Evolutionary conservation across 169 alveolate species (phyloP).

Genomic region (Babesia sp.): DNA sequence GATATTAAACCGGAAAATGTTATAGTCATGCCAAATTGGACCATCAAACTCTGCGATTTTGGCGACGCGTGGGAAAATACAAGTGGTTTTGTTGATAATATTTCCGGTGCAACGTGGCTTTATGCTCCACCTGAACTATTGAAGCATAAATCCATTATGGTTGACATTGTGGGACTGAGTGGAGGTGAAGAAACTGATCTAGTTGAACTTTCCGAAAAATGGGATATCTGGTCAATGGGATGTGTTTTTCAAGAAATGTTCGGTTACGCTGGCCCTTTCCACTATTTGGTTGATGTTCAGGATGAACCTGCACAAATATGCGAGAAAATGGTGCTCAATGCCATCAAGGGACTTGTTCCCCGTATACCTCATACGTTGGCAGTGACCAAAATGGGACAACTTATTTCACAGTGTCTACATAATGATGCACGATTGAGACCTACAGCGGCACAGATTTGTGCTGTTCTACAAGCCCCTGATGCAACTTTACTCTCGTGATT

Average conservation of each 20-base stretch:
- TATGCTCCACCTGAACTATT: conserved; percentile 89
- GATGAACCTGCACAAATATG: conserved; percentile 76
- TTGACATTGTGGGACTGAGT: conserved; percentile 33
- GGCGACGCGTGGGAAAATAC: conserved; percentile 84
- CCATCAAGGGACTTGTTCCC: conserved; percentile 70
- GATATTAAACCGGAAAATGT: conserved; percentile 84
- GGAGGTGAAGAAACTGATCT: conserved; percentile 36
- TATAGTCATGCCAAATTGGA: conserved; percentile 74
- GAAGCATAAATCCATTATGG: conserved; percentile 73
- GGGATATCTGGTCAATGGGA: conserved; percentile 88
- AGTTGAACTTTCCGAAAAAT: conserved; percentile 70
- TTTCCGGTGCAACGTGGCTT: conserved; percentile 90
- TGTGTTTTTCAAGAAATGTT: conserved; percentile 84
- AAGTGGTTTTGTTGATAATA: conserved; percentile 76
- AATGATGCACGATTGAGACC: conserved; percentile 79
- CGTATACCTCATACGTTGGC: conserved; percentile 66
- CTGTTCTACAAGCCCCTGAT: conserved; percentile 72
- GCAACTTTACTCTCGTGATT: conserved; percentile 63
- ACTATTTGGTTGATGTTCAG: conserved; percentile 73
- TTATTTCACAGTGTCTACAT: conserved; percentile 74
- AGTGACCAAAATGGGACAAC: conserved; percentile 72
- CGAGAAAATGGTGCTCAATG: conserved; percentile 74
- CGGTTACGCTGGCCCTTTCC: conserved; percentile 80
- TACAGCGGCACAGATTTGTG: conserved; percentile 76
- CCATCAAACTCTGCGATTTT: conserved; percentile 81